phyloP scores from a whole-genome alignment of 192 early-diverging fungal species.

The Oehlia diaphana region DNA sequence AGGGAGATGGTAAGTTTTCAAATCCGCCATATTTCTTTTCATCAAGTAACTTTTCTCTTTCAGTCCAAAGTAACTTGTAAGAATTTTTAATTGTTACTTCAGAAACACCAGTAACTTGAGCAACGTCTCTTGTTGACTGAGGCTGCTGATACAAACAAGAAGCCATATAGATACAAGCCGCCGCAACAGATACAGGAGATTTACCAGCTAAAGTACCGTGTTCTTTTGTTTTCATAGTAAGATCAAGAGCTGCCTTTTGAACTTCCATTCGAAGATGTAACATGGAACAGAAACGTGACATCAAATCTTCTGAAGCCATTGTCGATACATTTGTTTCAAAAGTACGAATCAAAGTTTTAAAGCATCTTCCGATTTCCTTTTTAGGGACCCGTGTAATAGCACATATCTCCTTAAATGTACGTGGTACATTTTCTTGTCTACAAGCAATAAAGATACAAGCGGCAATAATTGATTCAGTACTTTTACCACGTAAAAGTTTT shows the following conservation, averaged over 20 bases:
- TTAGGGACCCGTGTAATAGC: conserved; percentile 87
- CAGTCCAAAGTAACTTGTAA: conserved; percentile 68
- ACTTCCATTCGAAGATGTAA: conserved; percentile 67
- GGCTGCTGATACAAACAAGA: conserved; percentile 69
- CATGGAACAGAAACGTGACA: conserved; percentile 80
- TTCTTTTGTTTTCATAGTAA: conserved; percentile 73
- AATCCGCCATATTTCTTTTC: conserved; percentile 14
- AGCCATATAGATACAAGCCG: conserved; percentile 88
- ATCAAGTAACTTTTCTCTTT: conserved; percentile 56
- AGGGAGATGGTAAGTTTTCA: conserved; percentile 20
- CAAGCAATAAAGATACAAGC: conserved; percentile 95
- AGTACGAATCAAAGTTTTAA: conserved; percentile 63
- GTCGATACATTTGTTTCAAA: conserved; percentile 59
- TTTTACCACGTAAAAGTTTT: conserved; percentile 79
- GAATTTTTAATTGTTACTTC: conserved; percentile 92
- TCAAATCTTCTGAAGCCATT: conserved; percentile 73
- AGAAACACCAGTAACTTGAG: conserved; percentile 84
- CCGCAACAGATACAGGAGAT: conserved; percentile 88
- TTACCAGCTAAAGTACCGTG: conserved; percentile 86
- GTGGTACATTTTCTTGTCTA: conserved; percentile 73
- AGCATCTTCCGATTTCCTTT: conserved; percentile 90
- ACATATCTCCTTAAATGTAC: conserved; percentile 95
- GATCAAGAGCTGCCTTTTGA: conserved; percentile 68
- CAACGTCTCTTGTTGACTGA: conserved; percentile 75
- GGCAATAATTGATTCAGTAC: conserved; percentile 79